A percentile compares a stretch with the other conserved stretches of the same genome.
These are phyloP conservation scores for Nitzschia palea DNA, from an alignment of 108 stramenopile genomes.

Conservation along the genomic window DNA sequence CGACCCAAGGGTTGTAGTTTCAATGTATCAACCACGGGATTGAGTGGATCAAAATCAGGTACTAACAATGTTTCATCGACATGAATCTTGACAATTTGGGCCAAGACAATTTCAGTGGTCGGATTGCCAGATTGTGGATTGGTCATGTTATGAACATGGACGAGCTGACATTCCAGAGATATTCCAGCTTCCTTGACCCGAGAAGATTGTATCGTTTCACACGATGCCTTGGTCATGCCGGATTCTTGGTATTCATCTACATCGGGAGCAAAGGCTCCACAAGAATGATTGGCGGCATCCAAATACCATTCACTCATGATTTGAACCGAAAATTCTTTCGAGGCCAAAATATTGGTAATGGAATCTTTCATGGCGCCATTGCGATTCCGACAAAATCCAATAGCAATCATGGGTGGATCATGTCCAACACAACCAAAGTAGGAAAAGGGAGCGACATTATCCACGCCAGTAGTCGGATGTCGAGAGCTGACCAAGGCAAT, in stretches of 20 bases:
- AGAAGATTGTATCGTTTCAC: constrained; percentile 11
- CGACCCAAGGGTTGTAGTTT: constrained; percentile 22
- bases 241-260: constrained; percentile 23
- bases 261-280: constrained; percentile 20
- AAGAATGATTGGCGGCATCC: constrained; percentile 35
- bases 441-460: constrained; percentile 34
- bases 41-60: neutral
- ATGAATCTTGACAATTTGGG: constrained; percentile 27
- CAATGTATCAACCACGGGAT: constrained; percentile 23
- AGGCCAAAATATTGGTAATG: constrained; percentile 18
- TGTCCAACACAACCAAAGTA: constrained; percentile 30
- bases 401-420: constrained; percentile 37
- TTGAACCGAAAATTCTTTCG: constrained; percentile 21
- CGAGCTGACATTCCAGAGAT: constrained; percentile 23
- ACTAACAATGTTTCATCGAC: constrained; percentile 17
- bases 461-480: constrained; percentile 12
- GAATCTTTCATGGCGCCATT: constrained; percentile 26
- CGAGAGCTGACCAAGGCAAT: constrained; percentile 17
- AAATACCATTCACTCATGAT: constrained; percentile 35
- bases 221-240: constrained; percentile 20
- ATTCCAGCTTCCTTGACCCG: constrained; percentile 29
- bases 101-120: constrained; percentile 35
- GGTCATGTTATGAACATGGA: constrained; percentile 14
- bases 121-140: neutral
- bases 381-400: constrained; percentile 31